These are phyloP conservation scores for Zoysia matrella DNA, from an alignment of 202 grass and related monocot species.

Conservation along the genomic window DNA sequence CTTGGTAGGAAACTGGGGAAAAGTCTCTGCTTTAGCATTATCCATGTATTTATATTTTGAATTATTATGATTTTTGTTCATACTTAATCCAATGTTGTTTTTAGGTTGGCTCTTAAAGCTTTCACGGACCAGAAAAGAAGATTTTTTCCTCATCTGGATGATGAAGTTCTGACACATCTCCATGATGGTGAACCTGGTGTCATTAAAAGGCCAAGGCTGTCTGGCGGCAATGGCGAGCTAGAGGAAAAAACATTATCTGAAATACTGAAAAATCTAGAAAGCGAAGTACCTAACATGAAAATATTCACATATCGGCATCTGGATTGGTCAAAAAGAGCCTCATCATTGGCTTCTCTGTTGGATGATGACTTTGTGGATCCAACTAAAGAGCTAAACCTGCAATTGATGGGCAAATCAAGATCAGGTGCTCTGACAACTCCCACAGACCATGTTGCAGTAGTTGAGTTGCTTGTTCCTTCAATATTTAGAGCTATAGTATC, in stretches of 20 bases:
- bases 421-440: conserved; percentile 37
- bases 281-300: conserved; percentile 67
- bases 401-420: conserved; percentile 59
- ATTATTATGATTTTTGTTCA: conserved; percentile 15
- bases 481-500: conserved; percentile 96
- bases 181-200: conserved; percentile 62
- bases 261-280: conserved; percentile 78
- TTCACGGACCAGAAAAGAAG: conserved; percentile 96
- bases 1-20: conserved; percentile 14
- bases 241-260: conserved; percentile 74
- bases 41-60: neutral
- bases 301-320: conserved; percentile 79
- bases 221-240: conserved; percentile 42
- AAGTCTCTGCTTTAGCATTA: neutral
- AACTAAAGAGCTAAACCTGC: conserved; percentile 67
- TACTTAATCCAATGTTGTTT: conserved; percentile 42
- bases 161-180: conserved; percentile 59
- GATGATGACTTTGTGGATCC: conserved; percentile 72
- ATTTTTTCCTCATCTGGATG: conserved; percentile 97
- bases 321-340: conserved; percentile 95
- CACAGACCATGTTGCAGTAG: conserved; percentile 71
- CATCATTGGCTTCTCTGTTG: conserved; percentile 59
- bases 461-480: conserved; percentile 83
- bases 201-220: conserved; percentile 48
- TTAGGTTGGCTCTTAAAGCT: conserved; percentile 95